Base-by-base conservation (phyloP, 345 rosid species). In the Boechera divaricarpa region DNA sequence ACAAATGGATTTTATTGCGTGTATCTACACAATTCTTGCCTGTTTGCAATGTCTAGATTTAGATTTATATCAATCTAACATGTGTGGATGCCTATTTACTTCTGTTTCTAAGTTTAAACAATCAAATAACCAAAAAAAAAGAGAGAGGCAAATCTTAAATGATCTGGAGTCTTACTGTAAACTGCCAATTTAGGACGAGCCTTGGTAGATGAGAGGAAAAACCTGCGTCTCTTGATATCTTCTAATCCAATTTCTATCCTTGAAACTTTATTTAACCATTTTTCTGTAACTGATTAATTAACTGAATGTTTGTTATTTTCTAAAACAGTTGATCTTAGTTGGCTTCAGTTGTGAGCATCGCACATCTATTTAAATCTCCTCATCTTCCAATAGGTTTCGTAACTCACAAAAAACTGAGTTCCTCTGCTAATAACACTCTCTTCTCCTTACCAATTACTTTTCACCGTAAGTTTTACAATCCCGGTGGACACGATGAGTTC, bases 331-430 rank as follows among this genome's bases (percentile, higher is more conserved):
- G 6, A 4, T 65, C 24, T 45, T 56, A 56, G 47, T 54, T 65
- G 53, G 31, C 16, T 56, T 54, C 45, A 41, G 70, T 73, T 51
- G 10, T 63, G 33, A 63, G 44, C 10, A 29, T 64, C 41, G n/a
- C 35, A 7, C 58, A 56, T 65, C 47, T 74, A 74, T 65, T 55
- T 74, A 74, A 74, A 13, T 21, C n/a, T 41, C 69, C 10, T 56
- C 56, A 74, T 55, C 39, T 15, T 21, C 7, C 65, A 26, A 55
- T 35, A 45, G 18, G 10, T 74, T 66, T 57, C 21, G 6, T 65
- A 33, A 3, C 29, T 32, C 63, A 44, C 56, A 74, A 64, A 45
- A 52, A 73, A 16, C 18, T 63, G 12, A 36, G 39, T 62, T 36
- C 67, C 59, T 21, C 36, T 33, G 5, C 49, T 16, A 35, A 4